Percentiles rank a stretch among this genome's conserved stretches.
These are phyloP conservation scores for Rhexocercosporidium sp. DNA, from an alignment of 2,329 filamentous ascomycete species.

Conservation along the genomic window DNA sequence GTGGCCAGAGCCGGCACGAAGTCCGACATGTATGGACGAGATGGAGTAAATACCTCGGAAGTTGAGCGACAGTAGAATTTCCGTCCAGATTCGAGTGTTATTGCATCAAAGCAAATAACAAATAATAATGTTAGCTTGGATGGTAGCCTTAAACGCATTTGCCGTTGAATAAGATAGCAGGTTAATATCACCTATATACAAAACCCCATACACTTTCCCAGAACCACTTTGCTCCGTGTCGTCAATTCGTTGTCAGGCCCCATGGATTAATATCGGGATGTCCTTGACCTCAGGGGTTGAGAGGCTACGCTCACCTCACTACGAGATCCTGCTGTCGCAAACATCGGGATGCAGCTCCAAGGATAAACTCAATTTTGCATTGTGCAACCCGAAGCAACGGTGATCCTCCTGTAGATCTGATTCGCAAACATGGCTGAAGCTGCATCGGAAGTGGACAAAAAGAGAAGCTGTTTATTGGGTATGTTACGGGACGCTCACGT, in stretches of 20 bases:
- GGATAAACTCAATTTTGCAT: slow-evolving; percentile 4
- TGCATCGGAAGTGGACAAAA: slow-evolving; percentile 9
- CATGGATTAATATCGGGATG: background rate
- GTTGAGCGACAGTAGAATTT: background rate
- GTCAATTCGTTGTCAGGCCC: background rate
- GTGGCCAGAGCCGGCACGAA: background rate
- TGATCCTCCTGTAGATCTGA: slow-evolving; percentile 26
- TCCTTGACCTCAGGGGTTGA: background rate
- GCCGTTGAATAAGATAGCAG: background rate
- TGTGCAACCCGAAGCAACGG: slow-evolving; percentile 12
- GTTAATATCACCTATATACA: background rate
- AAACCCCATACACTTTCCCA: background rate
- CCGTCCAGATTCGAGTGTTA: background rate
- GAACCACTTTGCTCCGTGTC: background rate
- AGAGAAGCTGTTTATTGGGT: background rate
- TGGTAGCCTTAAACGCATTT: background rate
- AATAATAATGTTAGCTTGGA: background rate
- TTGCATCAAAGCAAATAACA: background rate
- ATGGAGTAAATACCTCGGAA: background rate
- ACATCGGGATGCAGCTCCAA: slow-evolving; percentile 5
- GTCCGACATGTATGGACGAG: background rate
- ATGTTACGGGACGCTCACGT: slow-evolving; percentile 5
- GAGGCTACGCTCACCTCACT: background rate
- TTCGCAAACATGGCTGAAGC: slow-evolving; percentile 23
- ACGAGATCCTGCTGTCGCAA: slow-evolving; percentile 7